phyloP scores from a whole-genome alignment of 148 eudicot species.

The Chenopodium album region DNA sequence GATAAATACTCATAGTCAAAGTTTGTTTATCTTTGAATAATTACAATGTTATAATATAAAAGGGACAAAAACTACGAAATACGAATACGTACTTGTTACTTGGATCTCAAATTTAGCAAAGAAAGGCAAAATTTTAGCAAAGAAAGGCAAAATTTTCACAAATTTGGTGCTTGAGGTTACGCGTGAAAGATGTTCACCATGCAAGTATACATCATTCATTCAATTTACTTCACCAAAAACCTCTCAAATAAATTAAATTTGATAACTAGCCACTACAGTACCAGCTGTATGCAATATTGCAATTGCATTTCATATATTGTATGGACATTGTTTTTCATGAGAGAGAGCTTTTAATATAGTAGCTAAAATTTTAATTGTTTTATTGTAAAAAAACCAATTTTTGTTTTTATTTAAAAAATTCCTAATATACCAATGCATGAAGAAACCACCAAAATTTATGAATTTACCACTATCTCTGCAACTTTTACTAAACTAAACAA shows the following conservation, averaged over 20 bases:
- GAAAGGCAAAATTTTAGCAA: too few species aligned
- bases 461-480: conserved; percentile 20
- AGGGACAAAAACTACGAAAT: too few species aligned
- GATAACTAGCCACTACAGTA: neutral
- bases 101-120: too few species aligned
- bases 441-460: neutral
- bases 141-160: neutral
- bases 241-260: neutral
- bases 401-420: neutral
- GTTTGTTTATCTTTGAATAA: too few species aligned
- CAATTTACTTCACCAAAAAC: conserved; percentile 20
- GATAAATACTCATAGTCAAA: too few species aligned
- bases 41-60: too few species aligned
- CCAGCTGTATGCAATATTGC: conserved; percentile 27
- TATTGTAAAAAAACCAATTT: neutral
- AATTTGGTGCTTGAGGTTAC: conserved; percentile 4
- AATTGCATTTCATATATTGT: neutral
- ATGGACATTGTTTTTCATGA: neutral
- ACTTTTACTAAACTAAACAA: conserved; percentile 26
- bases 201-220: conserved; percentile 23
- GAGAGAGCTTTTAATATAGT: conserved; percentile 5
- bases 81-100: too few species aligned
- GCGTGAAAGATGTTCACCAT: conserved; percentile 11
- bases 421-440: neutral
- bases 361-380: neutral